Base-by-base conservation (phyloP, 768 basidiomycete genomes). In the Suillus cothurnatus region DNA sequence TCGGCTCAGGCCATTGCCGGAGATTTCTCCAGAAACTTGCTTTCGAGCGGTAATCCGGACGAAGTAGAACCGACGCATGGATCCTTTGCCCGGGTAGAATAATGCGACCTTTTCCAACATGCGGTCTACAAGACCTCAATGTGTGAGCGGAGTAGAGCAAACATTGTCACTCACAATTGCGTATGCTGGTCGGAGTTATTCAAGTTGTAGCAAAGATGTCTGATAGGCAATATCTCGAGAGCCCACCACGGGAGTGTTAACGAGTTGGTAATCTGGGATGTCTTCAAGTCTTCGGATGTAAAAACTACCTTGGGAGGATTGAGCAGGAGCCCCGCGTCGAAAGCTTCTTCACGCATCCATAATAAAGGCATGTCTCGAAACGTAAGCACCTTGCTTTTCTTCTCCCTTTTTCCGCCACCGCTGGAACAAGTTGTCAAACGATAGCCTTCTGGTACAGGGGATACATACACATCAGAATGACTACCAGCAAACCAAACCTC, bases 401-500 rank as follows among this genome's bases (percentile, higher is more conserved):
- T 69, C 47, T 69, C 71, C 52, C 74, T 67, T n/a, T 75, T 71
- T 26, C 74, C 74, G 19, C 74, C 75, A 2, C 75, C 75, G 1
- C 72, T 76, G 52, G 26, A 32, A 49, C 55, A 43, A 14, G 57
- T 75, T 49, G 67, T 61, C 23, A 55, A 39, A 36, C 2, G 6
- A 52, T 31, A 6, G 15, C 43, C 50, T 39, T 38, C 4, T 26
- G 6, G 3, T 14, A 5, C 50, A n/a, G 4, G 31, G 19, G 0
- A 9, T 21, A 74, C 78, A 19, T 67, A 81, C 80, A 81, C 70
- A 59, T 81, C 81, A 0, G 77, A 76, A 66, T 81, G 79, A 61
- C 65, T 65, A 4, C 81, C 81, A 1, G 79, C 71, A 67, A 82
- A 81, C 81, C 81, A 82, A 28, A 81, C 79, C 56, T 81, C 81